These are phyloP conservation scores for Solanum paucissectum DNA, from an alignment of 257 asterid genomes.

Conservation along the genomic window DNA sequence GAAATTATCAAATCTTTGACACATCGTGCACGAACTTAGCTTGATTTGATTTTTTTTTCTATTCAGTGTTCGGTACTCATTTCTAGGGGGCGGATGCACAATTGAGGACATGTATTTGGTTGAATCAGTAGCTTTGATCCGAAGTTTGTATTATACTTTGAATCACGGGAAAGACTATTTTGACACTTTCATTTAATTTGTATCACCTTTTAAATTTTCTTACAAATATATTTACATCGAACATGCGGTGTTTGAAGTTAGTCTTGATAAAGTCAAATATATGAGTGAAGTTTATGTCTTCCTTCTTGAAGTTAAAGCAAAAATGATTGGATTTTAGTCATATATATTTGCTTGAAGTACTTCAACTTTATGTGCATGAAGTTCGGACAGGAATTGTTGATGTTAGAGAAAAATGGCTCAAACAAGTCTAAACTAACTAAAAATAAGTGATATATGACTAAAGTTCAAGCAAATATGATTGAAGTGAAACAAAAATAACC, in stretches of 20 bases:
- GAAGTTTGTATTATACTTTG: neutral
- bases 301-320: neutral
- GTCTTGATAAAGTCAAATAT: neutral
- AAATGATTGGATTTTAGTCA: neutral
- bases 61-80: neutral
- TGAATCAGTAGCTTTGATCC: neutral
- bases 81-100: rapidly evolving
- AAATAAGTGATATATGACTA: neutral
- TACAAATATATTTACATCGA: neutral
- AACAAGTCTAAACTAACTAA: neutral
- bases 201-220: neutral
- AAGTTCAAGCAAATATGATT: neutral
- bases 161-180: neutral
- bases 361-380: neutral
- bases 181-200: neutral
- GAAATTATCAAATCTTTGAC: neutral
- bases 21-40: neutral
- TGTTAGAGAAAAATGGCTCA: neutral
- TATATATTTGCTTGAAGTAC: neutral
- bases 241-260: neutral
- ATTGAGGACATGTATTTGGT: neutral
- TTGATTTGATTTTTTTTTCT: neutral
- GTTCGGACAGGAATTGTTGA: neutral
- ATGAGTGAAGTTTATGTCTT: neutral
- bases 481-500: neutral